Base-by-base conservation (phyloP, 345 rosid genomes). In the Hibiscus trionum region DNA sequence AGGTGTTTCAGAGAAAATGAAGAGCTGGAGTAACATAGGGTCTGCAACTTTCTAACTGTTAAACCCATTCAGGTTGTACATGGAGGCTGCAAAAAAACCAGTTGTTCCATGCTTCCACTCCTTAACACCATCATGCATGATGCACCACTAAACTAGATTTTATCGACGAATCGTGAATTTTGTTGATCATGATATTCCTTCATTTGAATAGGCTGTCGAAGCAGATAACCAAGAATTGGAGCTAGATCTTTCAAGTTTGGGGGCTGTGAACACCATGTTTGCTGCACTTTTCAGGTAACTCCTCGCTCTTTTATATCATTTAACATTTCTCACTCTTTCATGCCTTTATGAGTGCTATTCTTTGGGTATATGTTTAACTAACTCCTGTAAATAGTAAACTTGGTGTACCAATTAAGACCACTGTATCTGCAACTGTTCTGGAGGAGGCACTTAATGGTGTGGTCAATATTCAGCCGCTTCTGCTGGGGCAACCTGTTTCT, bases 381-480 rank as follows among this genome's bases (percentile, higher is more conserved):
- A 15, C 50, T 68, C 44, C 44, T 50, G 6, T 50, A 16, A 61
- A 66, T 76, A 93, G 99, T 84, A 96, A 96, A 88, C 97, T 96
- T 46, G 99, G 99, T 50, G 96, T 96, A 74, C 99, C 99, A 0
- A 93, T 96, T 73, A 96, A 93, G 91, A 96, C 99, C 79, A 88
- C 97, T 63, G 95, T 96, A 35, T 93, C 99, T 64, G 97, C 98
- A 71, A 85, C 90, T 72, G 82, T 93, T 71, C 82, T 96, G 89
- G 99, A 96, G 82, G 98, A 96, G 84, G 98, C 98, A 68, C 93
- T 96, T 61, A 87, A 87, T 81, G 98, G 99, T 15, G 72, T 75
- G 72, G 93, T 89, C 70, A 78, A 86, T 44, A 76, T 89, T 77
- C 82, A 81, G 76, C 92, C 88, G 16, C 91, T 96, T 77, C 35